Percentiles rank a stretch among this genome's conserved stretches.
phyloP scores from a whole-genome alignment of 2,329 filamentous ascomycete species.

The Epichloe bromicola region DNA sequence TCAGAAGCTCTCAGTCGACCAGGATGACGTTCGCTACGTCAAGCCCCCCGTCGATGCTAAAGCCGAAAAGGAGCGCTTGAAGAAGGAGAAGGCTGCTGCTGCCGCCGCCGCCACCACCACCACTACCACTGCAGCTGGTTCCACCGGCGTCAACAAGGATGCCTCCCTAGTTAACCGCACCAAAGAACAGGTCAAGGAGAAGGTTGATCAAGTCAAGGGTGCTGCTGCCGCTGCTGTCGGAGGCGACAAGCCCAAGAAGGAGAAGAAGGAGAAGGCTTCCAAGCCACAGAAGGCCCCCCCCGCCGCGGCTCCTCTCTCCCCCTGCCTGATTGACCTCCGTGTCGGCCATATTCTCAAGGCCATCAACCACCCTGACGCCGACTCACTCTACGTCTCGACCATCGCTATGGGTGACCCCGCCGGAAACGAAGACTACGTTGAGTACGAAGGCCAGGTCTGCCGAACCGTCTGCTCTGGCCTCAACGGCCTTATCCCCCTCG shows the following conservation, averaged over 20 bases:
- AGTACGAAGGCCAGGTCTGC: constrained; percentile 82
- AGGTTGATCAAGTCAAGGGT: constrained; percentile 36
- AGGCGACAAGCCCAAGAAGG: constrained; percentile 51
- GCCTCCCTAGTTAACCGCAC: constrained; percentile 44
- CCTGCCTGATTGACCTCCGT: constrained; percentile 86
- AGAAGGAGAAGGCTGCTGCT: constrained; percentile 83
- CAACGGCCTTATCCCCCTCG: constrained; percentile 82
- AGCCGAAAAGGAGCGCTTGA: constrained; percentile 90
- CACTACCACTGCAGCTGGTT: constrained; percentile 37
- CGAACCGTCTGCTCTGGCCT: constrained; percentile 95
- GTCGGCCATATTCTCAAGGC: constrained; percentile 97
- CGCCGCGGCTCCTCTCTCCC: constrained; percentile 64
- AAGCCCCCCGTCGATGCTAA: constrained; percentile 84
- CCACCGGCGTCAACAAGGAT: constrained; percentile 24
- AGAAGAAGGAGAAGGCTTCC: constrained; percentile 81
- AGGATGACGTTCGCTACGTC: constrained; percentile 69
- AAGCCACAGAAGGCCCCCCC: constrained; percentile 55
- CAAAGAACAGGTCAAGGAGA: constrained; percentile 45
- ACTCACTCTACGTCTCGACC: constrained; percentile 89
- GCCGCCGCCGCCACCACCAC: constrained; percentile 44
- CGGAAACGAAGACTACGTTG: constrained; percentile 69
- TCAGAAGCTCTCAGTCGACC: constrained; percentile 69
- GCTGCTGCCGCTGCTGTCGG: constrained; percentile 21
- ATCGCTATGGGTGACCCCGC: constrained; percentile 86
- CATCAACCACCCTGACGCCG: constrained; percentile 88